These are phyloP conservation scores for Blastocladiella emersonii DNA, from an alignment of 371 early-diverging fungal species.

Conservation along the genomic window DNA sequence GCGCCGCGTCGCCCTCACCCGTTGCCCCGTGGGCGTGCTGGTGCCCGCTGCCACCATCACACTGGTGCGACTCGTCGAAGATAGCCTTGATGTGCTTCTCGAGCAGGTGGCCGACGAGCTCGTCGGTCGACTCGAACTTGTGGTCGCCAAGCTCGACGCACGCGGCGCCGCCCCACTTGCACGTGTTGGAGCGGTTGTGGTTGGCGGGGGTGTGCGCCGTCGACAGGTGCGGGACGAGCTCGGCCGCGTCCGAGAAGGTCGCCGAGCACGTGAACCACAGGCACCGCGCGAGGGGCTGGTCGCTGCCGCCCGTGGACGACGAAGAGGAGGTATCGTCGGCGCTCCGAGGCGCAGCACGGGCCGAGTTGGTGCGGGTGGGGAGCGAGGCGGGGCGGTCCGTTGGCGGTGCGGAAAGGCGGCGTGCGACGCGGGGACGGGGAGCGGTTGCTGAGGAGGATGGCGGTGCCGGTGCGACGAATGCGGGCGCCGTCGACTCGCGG, in stretches of 20 bases:
- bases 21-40: no score
- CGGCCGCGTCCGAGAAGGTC: slow-evolving; percentile 50
- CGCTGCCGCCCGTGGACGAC: not conserved
- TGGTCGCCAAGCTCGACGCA: not conserved
- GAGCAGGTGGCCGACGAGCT: not conserved
- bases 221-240: slow-evolving; percentile 64
- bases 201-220: slow-evolving; percentile 52
- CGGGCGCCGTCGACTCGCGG: no score
- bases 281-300: slow-evolving; percentile 25
- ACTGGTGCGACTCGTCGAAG: not conserved
- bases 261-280: slow-evolving; percentile 71
- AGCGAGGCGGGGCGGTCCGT: no score
- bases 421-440: no score
- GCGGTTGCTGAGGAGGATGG: no score
- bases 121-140: not conserved
- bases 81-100: not conserved
- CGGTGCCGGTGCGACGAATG: no score
- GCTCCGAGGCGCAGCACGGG: no score
- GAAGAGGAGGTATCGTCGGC: slow-evolving; percentile 13
- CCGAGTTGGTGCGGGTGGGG: no score
- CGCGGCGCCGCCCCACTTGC: slow-evolving; percentile 46
- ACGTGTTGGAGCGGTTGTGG: slow-evolving; percentile 30
- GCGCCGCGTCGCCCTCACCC: not conserved
- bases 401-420: no score
- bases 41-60: not conserved